Evolutionary conservation across 768 basidiomycete genomes (phyloP).

Genomic region (Fomitopsis pulvina): DNA sequence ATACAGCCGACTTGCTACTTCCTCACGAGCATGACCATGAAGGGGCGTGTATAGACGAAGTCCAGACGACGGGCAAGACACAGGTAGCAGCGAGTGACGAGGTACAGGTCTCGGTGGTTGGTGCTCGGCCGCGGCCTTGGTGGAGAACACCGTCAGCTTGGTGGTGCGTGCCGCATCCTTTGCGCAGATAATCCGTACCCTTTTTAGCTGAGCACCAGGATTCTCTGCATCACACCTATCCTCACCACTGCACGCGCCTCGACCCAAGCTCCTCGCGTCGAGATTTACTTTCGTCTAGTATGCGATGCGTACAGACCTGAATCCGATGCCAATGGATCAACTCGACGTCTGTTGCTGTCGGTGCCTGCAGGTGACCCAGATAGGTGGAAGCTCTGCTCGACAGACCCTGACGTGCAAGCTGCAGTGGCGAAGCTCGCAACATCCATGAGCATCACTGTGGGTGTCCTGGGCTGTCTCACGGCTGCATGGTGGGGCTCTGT

Average conservation of each 20-base stretch:
- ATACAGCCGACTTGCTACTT: neutral
- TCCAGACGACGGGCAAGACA: slow-evolving; percentile 15
- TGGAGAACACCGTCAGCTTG: slow-evolving; percentile 68
- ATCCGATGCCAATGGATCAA: neutral
- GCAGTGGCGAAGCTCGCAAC: slow-evolving; percentile 60
- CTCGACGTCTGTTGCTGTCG: neutral
- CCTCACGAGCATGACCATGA: neutral
- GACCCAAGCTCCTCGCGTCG: slow-evolving; percentile 63
- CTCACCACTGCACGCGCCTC: slow-evolving; percentile 47
- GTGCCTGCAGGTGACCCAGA: neutral
- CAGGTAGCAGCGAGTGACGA: slow-evolving; percentile 18
- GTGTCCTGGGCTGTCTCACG: slow-evolving; percentile 70
- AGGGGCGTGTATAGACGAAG: neutral
- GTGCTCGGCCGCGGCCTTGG: slow-evolving; percentile 52
- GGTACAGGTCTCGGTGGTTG: too few relatives aligned
- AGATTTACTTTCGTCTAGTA: slow-evolving; percentile 67
- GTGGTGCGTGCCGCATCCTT: slow-evolving; percentile 43
- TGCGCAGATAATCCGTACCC: neutral
- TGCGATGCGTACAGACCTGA: slow-evolving; percentile 63
- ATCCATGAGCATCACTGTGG: slow-evolving; percentile 55
- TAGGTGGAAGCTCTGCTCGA: slow-evolving; percentile 38
- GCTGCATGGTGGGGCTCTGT: slow-evolving; percentile 86
- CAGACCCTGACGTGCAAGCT: slow-evolving; percentile 71
- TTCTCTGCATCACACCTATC: slow-evolving; percentile 48
- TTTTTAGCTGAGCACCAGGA: slow-evolving; percentile 34